Conservation (phyloP, 83 land plant species). For the Diphasiastrum complanatum region DNA sequence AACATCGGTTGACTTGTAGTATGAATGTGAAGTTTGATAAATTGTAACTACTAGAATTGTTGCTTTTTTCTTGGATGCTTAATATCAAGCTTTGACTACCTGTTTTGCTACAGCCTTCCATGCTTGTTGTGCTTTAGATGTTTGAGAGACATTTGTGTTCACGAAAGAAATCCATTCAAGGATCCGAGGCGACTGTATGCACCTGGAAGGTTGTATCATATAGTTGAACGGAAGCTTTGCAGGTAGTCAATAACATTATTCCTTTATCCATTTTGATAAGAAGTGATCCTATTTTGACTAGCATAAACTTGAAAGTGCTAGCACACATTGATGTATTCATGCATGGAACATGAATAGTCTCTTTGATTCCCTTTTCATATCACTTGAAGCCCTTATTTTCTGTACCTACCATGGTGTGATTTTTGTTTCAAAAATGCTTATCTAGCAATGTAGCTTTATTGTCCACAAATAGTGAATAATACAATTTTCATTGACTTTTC, state of each 20-base stretch:
- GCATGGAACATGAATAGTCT: no score
- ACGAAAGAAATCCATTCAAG: slow-evolving; percentile 55
- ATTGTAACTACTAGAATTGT: background rate
- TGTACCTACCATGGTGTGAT: no score
- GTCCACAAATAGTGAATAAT: no score
- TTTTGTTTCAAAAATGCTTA: no score
- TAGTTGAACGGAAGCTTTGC: slow-evolving; percentile 80
- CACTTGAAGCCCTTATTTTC: no score
- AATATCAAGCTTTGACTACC: background rate
- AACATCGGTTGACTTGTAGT: background rate
- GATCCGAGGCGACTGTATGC: slow-evolving; percentile 81
- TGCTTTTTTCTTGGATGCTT: background rate
- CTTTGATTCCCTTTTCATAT: no score
- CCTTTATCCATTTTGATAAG: background rate
- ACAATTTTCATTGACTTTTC: no score
- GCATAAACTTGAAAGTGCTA: no score
- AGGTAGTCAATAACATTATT: slow-evolving; percentile 29
- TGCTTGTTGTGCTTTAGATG: slow-evolving; percentile 69
- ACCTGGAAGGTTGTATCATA: slow-evolving; percentile 84
- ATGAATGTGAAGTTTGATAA: background rate
- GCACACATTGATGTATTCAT: no score
- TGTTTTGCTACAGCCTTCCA: slow-evolving; percentile 55
- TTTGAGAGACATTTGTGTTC: slow-evolving; percentile 64
- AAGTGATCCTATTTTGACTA: background rate
- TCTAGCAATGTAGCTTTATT: no score